These are phyloP conservation scores for Neurospora sp. DNA, from an alignment of 495 filamentous ascomycete species.

Conservation along the genomic window DNA sequence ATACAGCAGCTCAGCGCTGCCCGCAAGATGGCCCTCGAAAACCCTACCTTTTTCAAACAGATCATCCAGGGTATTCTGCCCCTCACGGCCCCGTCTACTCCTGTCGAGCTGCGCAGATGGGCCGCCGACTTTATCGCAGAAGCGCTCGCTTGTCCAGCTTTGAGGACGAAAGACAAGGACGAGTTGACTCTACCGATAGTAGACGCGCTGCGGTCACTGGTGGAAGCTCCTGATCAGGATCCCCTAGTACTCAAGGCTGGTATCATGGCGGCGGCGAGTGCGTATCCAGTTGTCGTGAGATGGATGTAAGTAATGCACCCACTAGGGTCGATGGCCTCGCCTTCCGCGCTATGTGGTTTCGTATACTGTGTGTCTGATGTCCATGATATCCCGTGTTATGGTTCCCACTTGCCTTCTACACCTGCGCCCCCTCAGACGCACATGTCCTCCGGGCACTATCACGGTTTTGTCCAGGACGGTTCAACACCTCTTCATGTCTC, in stretches of 20 bases:
- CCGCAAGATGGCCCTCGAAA: constrained; percentile 74
- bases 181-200: constrained; percentile 60
- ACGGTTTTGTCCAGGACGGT: background rate
- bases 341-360: constrained; percentile 14
- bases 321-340: background rate
- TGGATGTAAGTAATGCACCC: constrained; percentile 66
- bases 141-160: constrained; percentile 78
- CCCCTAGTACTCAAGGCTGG: constrained; percentile 65
- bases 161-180: constrained; percentile 65
- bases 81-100: constrained; percentile 66
- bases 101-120: constrained; percentile 83
- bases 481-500: background rate
- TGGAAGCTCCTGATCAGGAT: constrained; percentile 68
- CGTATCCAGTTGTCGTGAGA: constrained; percentile 83
- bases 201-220: constrained; percentile 54
- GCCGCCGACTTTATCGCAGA: constrained; percentile 93
- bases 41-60: constrained; percentile 74
- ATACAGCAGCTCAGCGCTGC: constrained; percentile 77
- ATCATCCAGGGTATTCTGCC: constrained; percentile 85
- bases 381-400: constrained; percentile 5
- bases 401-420: constrained; percentile 1
- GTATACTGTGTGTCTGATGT: constrained; percentile 12
- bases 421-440: background rate
- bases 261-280: constrained; percentile 75
- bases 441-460: background rate